phyloP scores from a whole-genome alignment of 495 filamentous ascomycete species.

The Podospora didyma region DNA sequence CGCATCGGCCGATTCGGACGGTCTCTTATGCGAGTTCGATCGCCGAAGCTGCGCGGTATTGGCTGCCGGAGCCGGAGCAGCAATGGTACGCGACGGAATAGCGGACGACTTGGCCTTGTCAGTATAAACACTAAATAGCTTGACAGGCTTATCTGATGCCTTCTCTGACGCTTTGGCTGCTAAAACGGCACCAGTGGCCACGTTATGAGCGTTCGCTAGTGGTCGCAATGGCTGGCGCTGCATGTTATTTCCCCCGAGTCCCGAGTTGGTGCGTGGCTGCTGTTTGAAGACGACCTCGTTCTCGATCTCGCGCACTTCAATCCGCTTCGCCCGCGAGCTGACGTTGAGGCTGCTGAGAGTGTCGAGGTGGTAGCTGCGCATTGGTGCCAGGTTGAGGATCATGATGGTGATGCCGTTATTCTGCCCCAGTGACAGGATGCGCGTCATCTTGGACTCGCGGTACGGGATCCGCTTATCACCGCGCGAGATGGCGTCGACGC shows the following conservation, averaged over 20 bases:
- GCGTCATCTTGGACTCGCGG: slow-evolving; percentile 94
- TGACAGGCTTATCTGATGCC: slow-evolving; percentile 62
- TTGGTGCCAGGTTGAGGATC: slow-evolving; percentile 90
- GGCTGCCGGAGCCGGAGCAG: slow-evolving; percentile 12
- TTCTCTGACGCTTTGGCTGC: slow-evolving; percentile 23
- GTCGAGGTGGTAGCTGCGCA: slow-evolving; percentile 85
- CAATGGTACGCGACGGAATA: background rate
- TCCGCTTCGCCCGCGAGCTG: slow-evolving; percentile 92
- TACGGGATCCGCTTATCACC: slow-evolving; percentile 79
- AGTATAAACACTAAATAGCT: slow-evolving; percentile 78
- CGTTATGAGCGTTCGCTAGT: slow-evolving; percentile 62
- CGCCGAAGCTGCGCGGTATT: slow-evolving; percentile 35
- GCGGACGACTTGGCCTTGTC: slow-evolving; percentile 55
- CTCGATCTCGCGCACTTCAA: slow-evolving; percentile 90
- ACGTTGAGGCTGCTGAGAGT: slow-evolving; percentile 93
- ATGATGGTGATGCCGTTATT: slow-evolving; percentile 95
- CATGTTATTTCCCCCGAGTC: slow-evolving; percentile 41
- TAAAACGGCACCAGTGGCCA: slow-evolving; percentile 36
- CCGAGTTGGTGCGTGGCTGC: slow-evolving; percentile 51
- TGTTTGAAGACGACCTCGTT: slow-evolving; percentile 85
- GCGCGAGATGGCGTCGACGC: slow-evolving; percentile 83
- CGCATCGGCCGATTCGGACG: slow-evolving; percentile 34
- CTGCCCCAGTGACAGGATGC: slow-evolving; percentile 87
- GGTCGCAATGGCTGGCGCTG: slow-evolving; percentile 74
- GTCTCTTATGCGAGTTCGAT: slow-evolving; percentile 39